These are phyloP conservation scores for Teratosphaeria pseudoeucalypti DNA, from an alignment of 2,329 filamentous ascomycete species.

Conservation along the genomic window DNA sequence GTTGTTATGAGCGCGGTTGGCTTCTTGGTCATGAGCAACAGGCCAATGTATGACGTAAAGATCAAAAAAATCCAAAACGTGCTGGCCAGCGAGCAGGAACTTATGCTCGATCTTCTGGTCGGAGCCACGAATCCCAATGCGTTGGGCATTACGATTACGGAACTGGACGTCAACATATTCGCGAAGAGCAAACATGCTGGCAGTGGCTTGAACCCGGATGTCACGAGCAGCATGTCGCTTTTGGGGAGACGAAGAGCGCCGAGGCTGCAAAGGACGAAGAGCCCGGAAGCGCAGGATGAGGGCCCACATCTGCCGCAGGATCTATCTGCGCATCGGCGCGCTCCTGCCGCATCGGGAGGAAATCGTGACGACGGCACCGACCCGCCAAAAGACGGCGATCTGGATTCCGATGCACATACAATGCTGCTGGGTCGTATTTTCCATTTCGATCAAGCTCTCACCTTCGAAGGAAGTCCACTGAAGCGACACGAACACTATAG, in stretches of 20 bases:
- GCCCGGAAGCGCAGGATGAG: background rate
- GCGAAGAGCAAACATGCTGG: constrained; percentile 86
- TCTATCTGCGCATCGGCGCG: constrained; percentile 16
- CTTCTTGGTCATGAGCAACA: constrained; percentile 85
- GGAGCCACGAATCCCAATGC: constrained; percentile 87
- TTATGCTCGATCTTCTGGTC: constrained; percentile 88
- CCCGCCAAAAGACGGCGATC: constrained; percentile 41
- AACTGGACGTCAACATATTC: constrained; percentile 85
- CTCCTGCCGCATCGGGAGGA: constrained; percentile 6
- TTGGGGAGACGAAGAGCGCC: background rate
- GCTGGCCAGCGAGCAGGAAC: constrained; percentile 82
- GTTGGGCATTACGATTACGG: constrained; percentile 72
- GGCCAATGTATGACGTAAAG: constrained; percentile 69
- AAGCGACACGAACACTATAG: constrained; percentile 61
- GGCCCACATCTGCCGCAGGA: constrained; percentile 9
- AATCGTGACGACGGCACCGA: constrained; percentile 13
- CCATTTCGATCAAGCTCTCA: constrained; percentile 75
- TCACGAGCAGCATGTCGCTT: background rate
- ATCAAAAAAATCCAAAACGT: constrained; percentile 79
- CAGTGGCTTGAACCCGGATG: background rate
- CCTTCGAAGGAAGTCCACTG: constrained; percentile 84
- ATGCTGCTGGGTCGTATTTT: constrained; percentile 87
- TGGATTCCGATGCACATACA: constrained; percentile 58
- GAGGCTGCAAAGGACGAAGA: background rate
- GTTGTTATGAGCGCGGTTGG: constrained; percentile 76